phyloP scores from a whole-genome alignment of 768 basidiomycete genomes.

The Termitomyces sp. region DNA sequence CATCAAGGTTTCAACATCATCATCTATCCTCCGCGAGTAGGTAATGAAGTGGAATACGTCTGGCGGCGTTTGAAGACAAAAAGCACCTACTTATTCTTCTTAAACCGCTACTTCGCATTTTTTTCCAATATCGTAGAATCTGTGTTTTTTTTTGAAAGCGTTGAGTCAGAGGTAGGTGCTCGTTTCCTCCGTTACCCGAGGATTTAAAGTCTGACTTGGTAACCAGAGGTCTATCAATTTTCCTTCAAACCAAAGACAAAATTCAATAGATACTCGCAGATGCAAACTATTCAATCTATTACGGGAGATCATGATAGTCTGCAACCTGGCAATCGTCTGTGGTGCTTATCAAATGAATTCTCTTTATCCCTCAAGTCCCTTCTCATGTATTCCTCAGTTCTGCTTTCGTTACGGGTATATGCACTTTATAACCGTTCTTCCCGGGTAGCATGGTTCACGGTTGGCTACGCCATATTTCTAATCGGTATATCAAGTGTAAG shows the following conservation, averaged over 20 bases:
- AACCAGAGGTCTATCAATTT: not conserved
- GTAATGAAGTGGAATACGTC: conserved; percentile 6
- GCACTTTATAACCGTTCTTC: not conserved
- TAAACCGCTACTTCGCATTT: conserved; percentile 4
- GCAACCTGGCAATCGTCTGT: not conserved
- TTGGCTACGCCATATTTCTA: not conserved
- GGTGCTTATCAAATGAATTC: not conserved
- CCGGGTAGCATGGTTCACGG: not conserved
- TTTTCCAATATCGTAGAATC: not conserved
- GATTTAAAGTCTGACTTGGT: not conserved
- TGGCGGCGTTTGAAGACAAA: too few species aligned
- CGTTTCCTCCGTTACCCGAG: not conserved
- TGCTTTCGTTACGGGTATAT: not conserved
- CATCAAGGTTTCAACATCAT: not conserved
- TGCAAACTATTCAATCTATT: not conserved
- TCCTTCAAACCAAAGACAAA: not conserved
- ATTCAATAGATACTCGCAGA: not conserved
- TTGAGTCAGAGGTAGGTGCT: not conserved
- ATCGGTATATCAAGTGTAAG: not conserved
- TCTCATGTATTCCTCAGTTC: not conserved
- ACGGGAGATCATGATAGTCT: not conserved
- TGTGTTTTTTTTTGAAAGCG: not conserved
- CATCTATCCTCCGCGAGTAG: not conserved
- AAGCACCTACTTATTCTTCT: conserved; percentile 3
- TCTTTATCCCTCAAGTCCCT: not conserved